These are phyloP conservation scores for Spongispora temasekensis DNA, from an alignment of 1,284 basidiomycete genomes.

Conservation along the genomic window DNA sequence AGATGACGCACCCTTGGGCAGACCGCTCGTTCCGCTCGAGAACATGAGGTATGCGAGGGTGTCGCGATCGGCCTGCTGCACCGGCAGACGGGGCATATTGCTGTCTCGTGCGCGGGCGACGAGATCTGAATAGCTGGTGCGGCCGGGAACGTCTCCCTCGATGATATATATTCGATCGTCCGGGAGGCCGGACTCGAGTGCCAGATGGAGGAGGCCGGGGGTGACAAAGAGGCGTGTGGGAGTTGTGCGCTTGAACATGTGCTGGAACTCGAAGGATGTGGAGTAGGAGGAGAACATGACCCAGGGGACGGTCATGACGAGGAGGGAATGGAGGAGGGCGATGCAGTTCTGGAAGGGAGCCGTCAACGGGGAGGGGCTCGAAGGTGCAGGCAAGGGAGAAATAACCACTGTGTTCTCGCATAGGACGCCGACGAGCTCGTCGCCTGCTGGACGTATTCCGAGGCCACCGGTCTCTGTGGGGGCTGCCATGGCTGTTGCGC, in stretches of 20 bases:
- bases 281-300: slow-evolving; percentile 64
- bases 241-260: slow-evolving; percentile 54
- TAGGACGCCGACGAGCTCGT: slow-evolving; percentile 67
- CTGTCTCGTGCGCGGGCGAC: slow-evolving; percentile 43
- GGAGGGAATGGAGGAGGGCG: slow-evolving; percentile 54
- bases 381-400: slow-evolving; percentile 16
- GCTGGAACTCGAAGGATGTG: slow-evolving; percentile 66
- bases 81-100: slow-evolving; percentile 42
- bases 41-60: slow-evolving; percentile 74
- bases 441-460: slow-evolving; percentile 46
- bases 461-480: slow-evolving; percentile 53
- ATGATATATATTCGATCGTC: slow-evolving; percentile 56
- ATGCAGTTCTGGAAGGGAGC: slow-evolving; percentile 60
- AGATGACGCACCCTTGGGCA: slow-evolving; percentile 62
- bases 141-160: slow-evolving; percentile 43
- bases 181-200: slow-evolving; percentile 52
- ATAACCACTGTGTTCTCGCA: slow-evolving; percentile 68
- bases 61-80: slow-evolving; percentile 50
- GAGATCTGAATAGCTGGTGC: slow-evolving; percentile 47
- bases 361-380: not conserved
- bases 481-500: slow-evolving; percentile 56
- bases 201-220: slow-evolving; percentile 49
- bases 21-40: slow-evolving; percentile 76
- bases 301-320: slow-evolving; percentile 61
- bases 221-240: slow-evolving; percentile 65